Base-by-base conservation (phyloP, 345 rosid species). In the Kernera saxatilis region DNA sequence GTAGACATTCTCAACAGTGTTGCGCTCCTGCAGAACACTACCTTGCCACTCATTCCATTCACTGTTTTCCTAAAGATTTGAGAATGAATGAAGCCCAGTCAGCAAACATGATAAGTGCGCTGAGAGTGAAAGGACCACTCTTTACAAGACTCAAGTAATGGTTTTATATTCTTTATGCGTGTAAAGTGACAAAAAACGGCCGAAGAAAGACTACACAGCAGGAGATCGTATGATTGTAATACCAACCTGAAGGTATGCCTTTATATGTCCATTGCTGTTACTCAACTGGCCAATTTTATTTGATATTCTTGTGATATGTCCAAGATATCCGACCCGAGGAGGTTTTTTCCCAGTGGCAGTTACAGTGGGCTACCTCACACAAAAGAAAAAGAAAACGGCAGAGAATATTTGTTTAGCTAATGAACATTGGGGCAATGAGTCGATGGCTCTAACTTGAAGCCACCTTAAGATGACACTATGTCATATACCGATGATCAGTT, bases 31-130 rank as follows among this genome's bases (percentile, higher is more conserved):
- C 73, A 95, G 77, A 74, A 92, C 88, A 79, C 69, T 80, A 33
- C 77, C 69, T 78, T 90, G 92, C 99, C 99, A 95, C 63, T 84
- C 88, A 17, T 77, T 87, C 99, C 99, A 95, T 61, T 92, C 96
- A 33, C 72, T 73, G 67, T 87, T 86, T 78, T 83, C 97, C 99
- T 95, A 50, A n/a, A 78, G 66, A 79, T 69, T 67, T 46, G 45
- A 57, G 40, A 55, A 13, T 8, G 46, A 37, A 46, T 23, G 48
- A 48, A 55, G n/a, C 66, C 36, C 14, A 43, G 45, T 75, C 70
- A 75, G 70, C 36, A 70, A 44, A 56, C 43, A 69, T 21, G 6
- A 27, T 17, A 60, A 25, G 23, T 22, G 29, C 18, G 2, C 3
- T 9, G 10, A 30, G 45, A 21, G 54, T 6, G 56, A 8, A 5